These are phyloP conservation scores for Amanita molliuscula DNA, from an alignment of 768 basidiomycete species.

Conservation along the genomic window DNA sequence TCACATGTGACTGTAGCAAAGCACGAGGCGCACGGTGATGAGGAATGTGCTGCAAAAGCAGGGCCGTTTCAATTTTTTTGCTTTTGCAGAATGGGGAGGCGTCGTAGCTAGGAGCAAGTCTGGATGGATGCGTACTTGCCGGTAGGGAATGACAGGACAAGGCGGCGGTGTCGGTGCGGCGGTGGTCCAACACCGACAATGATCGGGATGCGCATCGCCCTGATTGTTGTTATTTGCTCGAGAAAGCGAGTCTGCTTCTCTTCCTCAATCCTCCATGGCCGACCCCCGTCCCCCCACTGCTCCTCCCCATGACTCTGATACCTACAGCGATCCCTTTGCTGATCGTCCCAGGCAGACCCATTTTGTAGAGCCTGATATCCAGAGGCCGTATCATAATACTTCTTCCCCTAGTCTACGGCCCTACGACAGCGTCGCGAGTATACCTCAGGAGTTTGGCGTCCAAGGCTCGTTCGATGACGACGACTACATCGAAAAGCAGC, in stretches of 20 bases:
- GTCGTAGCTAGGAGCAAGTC: constrained; percentile 29
- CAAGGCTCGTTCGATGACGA: constrained; percentile 46
- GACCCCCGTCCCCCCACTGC: constrained; percentile 27
- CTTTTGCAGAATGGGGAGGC: constrained; percentile 39
- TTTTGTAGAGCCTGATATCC: constrained; percentile 41
- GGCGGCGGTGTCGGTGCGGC: constrained; percentile 3
- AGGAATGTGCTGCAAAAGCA: constrained; percentile 38
- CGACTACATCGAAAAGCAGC: constrained; percentile 68
- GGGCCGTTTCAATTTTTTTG: constrained; percentile 39
- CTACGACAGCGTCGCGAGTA: constrained; percentile 46
- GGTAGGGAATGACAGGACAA: constrained; percentile 38
- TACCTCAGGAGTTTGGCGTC: constrained; percentile 41
- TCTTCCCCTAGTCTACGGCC: constrained; percentile 28
- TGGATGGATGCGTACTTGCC: constrained; percentile 20
- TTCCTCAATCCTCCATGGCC: constrained; percentile 21
- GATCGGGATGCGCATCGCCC: not conserved
- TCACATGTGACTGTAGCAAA: constrained; percentile 11
- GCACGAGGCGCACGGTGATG: constrained; percentile 25
- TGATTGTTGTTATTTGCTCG: constrained; percentile 1
- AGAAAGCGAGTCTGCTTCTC: constrained; percentile 4
- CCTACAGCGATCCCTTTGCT: constrained; percentile 59
- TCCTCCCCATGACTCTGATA: constrained; percentile 20
- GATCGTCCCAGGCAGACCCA: constrained; percentile 55
- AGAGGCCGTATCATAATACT: constrained; percentile 27
- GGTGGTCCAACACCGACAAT: not conserved